phyloP scores from a whole-genome alignment of 495 filamentous ascomycete species.

The Astrothelium subdiscretum region DNA sequence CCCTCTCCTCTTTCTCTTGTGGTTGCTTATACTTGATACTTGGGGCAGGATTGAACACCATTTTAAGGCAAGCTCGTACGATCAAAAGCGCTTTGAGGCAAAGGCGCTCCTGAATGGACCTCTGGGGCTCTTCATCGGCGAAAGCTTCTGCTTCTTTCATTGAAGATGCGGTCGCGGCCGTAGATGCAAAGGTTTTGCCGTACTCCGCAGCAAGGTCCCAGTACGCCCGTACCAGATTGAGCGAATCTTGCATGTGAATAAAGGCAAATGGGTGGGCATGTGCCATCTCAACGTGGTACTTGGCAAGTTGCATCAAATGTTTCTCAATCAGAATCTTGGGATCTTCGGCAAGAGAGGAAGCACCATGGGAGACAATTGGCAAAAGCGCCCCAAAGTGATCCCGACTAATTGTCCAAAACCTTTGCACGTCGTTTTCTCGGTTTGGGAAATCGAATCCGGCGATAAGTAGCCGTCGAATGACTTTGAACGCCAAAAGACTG shows the following conservation, averaged over 20 bases:
- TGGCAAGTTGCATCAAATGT: conserved; percentile 78
- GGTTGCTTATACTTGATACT: conserved; percentile 69
- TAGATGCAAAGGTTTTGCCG: conserved; percentile 54
- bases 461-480: conserved; percentile 66
- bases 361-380: neutral
- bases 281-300: conserved; percentile 80
- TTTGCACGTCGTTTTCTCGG: conserved; percentile 56
- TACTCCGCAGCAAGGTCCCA: conserved; percentile 70
- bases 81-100: conserved; percentile 71
- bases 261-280: conserved; percentile 65
- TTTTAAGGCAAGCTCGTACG: conserved; percentile 69
- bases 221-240: conserved; percentile 63
- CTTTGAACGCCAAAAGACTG: conserved; percentile 66
- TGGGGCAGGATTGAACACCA: conserved; percentile 67
- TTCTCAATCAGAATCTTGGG: conserved; percentile 53
- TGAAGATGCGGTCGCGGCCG: conserved; percentile 7
- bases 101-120: conserved; percentile 58
- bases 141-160: conserved; percentile 41
- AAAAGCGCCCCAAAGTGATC: conserved; percentile 45
- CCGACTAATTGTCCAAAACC: conserved; percentile 64
- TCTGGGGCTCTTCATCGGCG: conserved; percentile 35
- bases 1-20: conserved; percentile 58
- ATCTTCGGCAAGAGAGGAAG: conserved; percentile 22
- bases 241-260: conserved; percentile 62
- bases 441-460: conserved; percentile 76